Conservation (phyloP, 768 basidiomycete species). For the Mycena galericulata region DNA sequence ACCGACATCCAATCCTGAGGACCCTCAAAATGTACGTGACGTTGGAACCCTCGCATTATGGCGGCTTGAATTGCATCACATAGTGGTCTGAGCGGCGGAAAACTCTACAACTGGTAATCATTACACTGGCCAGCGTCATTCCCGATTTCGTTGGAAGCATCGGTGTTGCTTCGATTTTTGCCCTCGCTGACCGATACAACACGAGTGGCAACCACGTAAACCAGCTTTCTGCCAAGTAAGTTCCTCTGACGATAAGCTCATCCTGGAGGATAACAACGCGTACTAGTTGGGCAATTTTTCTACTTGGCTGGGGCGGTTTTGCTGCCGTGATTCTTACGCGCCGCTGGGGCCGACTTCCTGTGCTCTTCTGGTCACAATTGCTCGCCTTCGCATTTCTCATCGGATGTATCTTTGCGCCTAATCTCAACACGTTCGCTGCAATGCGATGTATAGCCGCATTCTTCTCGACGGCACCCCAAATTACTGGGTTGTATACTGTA, state of each 20-base stretch:
- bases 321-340: slow-evolving; percentile 63
- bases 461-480: slow-evolving; percentile 65
- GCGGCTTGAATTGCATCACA: slow-evolving; percentile 30
- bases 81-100: slow-evolving; percentile 67
- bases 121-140: slow-evolving; percentile 73
- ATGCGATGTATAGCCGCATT: slow-evolving; percentile 51
- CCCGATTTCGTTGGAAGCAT: slow-evolving; percentile 78
- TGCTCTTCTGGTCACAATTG: slow-evolving; percentile 70
- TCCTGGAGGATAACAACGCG: neutral
- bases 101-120: slow-evolving; percentile 66
- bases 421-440: slow-evolving; percentile 58
- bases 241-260: neutral
- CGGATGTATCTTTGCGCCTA: slow-evolving; percentile 65
- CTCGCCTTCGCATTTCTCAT: slow-evolving; percentile 63
- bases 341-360: slow-evolving; percentile 68
- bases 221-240: slow-evolving; percentile 68
- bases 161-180: slow-evolving; percentile 74
- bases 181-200: slow-evolving; percentile 64
- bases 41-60: too few relatives aligned
- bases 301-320: slow-evolving; percentile 58
- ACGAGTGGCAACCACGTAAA: slow-evolving; percentile 71
- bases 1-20: slow-evolving; percentile 69
- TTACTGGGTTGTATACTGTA: slow-evolving; percentile 62
- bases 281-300: slow-evolving; percentile 30
- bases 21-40: slow-evolving; percentile 70